A percentile compares a stretch with the other conserved stretches of the same genome.
These are phyloP conservation scores for Vigna mungo DNA, from an alignment of 306 rosid genomes.

Conservation along the genomic window DNA sequence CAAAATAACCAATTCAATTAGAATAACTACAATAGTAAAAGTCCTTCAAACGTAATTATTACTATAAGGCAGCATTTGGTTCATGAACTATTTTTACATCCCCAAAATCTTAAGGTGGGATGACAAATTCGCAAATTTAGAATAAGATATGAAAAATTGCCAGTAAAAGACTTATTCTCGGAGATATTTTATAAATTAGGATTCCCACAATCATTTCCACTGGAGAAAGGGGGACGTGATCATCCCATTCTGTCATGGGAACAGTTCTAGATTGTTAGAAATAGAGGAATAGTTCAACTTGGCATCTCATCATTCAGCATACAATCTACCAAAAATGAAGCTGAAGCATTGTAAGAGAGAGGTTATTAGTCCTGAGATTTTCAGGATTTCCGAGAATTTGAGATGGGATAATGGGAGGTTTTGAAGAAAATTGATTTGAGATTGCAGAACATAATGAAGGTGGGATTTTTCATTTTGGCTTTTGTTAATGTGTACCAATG, in stretches of 20 bases:
- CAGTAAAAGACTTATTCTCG: background rate
- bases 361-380: background rate
- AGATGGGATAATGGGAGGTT: background rate
- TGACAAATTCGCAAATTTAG: slow-evolving; percentile 7
- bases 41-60: slow-evolving; percentile 29
- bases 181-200: background rate
- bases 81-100: slow-evolving; percentile 8
- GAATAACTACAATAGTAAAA: slow-evolving; percentile 2
- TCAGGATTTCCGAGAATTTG: background rate
- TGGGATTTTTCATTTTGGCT: background rate
- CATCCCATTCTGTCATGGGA: background rate
- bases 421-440: background rate
- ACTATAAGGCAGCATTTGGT: slow-evolving; percentile 31
- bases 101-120: slow-evolving; percentile 2
- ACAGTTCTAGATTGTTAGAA: slow-evolving; percentile 13
- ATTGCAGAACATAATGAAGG: slow-evolving; percentile 9
- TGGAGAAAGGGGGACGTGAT: background rate
- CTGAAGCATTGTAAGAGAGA: background rate
- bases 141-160: background rate
- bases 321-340: too few relatives aligned
- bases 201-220: slow-evolving; percentile 13
- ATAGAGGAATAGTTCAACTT: background rate
- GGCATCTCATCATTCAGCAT: too few relatives aligned
- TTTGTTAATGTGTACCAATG: too few relatives aligned
- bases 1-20: slow-evolving; percentile 36